These are phyloP conservation scores for Syncephalastrum monosporum DNA, from an alignment of 371 early-diverging fungal species.

Conservation along the genomic window DNA sequence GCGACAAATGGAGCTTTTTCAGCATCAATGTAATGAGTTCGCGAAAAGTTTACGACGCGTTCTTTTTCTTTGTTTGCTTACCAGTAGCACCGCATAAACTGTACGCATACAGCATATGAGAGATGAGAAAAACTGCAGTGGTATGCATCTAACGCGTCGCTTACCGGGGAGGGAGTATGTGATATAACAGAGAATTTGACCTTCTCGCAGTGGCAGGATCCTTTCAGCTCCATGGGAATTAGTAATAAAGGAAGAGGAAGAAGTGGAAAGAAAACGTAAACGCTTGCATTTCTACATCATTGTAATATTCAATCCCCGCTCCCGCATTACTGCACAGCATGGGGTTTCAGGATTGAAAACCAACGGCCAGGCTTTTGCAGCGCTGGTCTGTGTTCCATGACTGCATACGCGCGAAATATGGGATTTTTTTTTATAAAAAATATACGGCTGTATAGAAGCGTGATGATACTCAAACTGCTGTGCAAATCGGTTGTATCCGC, in stretches of 20 bases:
- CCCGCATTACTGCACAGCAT: too few species aligned
- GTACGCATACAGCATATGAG: background rate
- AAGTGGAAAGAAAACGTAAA: constrained; percentile 1
- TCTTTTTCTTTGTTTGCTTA: constrained; percentile 10
- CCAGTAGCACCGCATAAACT: constrained; percentile 53
- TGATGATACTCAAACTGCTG: too few species aligned
- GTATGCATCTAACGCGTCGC: background rate
- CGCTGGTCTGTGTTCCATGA: too few species aligned
- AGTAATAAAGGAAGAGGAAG: background rate
- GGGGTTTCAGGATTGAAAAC: too few species aligned
- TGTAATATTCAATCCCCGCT: too few species aligned
- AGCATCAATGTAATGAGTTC: background rate
- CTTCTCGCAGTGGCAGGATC: constrained; percentile 54
- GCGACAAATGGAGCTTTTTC: constrained; percentile 46
- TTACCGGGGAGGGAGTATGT: constrained; percentile 44
- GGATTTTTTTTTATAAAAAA: too few species aligned
- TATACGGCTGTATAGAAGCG: too few species aligned
- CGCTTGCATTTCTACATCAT: too few species aligned
- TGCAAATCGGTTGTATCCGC: too few species aligned
- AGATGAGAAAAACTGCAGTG: background rate
- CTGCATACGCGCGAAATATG: too few species aligned
- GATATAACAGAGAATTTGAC: constrained; percentile 33
- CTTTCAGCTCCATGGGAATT: constrained; percentile 42
- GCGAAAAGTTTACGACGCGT: background rate
- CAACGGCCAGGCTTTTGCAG: too few species aligned